phyloP scores from a whole-genome alignment of 192 early-diverging fungal genomes.

The Backusella australiensis region DNA sequence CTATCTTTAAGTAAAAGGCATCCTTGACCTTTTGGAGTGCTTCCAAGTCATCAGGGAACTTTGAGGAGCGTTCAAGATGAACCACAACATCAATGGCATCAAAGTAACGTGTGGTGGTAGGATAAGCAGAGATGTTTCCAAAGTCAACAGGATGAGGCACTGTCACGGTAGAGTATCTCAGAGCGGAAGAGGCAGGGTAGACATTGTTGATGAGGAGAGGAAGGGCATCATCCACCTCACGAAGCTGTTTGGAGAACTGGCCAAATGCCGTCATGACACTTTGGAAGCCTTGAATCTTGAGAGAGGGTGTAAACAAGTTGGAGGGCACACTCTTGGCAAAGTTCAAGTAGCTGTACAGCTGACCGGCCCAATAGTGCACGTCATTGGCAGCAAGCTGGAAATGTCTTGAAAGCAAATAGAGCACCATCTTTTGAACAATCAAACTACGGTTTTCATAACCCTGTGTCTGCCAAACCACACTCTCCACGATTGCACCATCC shows the following conservation, averaged over 20 bases:
- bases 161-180: slow-evolving; percentile 76
- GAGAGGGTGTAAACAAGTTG: slow-evolving; percentile 40
- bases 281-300: slow-evolving; percentile 58
- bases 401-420: slow-evolving; percentile 76
- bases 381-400: slow-evolving; percentile 50
- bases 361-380: slow-evolving; percentile 63
- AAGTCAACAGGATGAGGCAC: slow-evolving; percentile 65
- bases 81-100: slow-evolving; percentile 77
- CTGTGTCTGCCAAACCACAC: slow-evolving; percentile 76
- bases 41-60: slow-evolving; percentile 88
- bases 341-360: slow-evolving; percentile 61
- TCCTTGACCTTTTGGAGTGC: slow-evolving; percentile 90
- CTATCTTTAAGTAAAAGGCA: slow-evolving; percentile 82
- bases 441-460: slow-evolving; percentile 63
- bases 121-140: slow-evolving; percentile 38
- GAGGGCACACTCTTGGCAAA: slow-evolving; percentile 45
- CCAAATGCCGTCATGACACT: slow-evolving; percentile 64
- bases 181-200: slow-evolving; percentile 52
- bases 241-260: slow-evolving; percentile 59
- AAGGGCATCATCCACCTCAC: slow-evolving; percentile 58
- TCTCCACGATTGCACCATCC: slow-evolving; percentile 87
- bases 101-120: slow-evolving; percentile 54
- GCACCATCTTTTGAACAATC: slow-evolving; percentile 79
- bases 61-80: slow-evolving; percentile 77
- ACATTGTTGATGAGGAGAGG: slow-evolving; percentile 65